Evolutionary conservation across 495 filamentous ascomycete genomes (phyloP), one percentile per base, ranked within the genome.

Genomic region (Platismatia glauca): DNA sequence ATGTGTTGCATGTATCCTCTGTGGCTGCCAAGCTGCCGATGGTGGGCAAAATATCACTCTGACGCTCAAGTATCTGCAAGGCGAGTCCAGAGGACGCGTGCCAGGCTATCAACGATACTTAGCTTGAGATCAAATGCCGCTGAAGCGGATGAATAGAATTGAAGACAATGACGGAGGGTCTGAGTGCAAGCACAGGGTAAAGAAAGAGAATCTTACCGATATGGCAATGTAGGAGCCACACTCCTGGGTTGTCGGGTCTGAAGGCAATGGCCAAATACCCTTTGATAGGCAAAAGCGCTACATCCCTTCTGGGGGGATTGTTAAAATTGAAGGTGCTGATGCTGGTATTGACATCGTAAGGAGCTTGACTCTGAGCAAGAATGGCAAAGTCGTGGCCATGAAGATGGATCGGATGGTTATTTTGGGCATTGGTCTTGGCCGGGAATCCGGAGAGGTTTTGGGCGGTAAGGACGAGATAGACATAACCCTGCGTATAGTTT

Each of bases 181-280:
- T n/a, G n/a, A n/a, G n/a, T n/a, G n/a, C n/a, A n/a, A n/a, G n/a
- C n/a, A n/a, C n/a, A n/a, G 35, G 22, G 64, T 58, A 57, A 69
- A 64, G 70, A 69, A 69, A 34, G 66, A 71, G 34, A 8, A 29
- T 7, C 59, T 56, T 12, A 61, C 59, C 59, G 56, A 84, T 81
- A 59, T 84, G 82, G 70, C 82, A 84, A 63, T 85, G 82, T 58
- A 83, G 69, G 11, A 80, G 70, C 82, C 82, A 85, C 1, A 76
- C 70, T 11, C 81, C 81, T 11, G 80, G 80, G 64, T 84, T 85
- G 62, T 85, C 81, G 27, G 78, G 76, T 71, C 75, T 70, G 67
- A 82, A 84, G 15, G 72, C 82, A 11, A 84, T 73, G 15, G 78
- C 77, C 15, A 83, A 63, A 55, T 77, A 78, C 3, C 82, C 82